Conservation (phyloP, 1,139 yeast genomes). For the Suhomyces yuchorum region DNA sequence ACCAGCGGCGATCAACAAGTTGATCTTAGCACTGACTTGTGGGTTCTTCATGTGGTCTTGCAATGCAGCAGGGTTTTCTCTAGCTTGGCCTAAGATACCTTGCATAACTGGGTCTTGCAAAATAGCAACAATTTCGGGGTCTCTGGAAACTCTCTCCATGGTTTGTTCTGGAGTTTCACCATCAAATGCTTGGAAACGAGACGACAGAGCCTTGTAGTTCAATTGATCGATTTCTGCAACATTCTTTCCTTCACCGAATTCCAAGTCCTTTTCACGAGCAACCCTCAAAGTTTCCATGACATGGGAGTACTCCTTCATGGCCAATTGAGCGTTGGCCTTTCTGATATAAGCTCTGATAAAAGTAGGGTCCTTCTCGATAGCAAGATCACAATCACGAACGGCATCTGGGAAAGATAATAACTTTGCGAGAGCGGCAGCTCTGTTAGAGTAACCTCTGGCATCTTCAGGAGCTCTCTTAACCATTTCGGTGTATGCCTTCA, state of each 20-base stretch:
- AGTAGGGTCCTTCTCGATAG: conserved; percentile 82
- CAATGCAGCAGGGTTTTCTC: conserved; percentile 93
- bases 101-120: conserved; percentile 98
- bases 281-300: conserved; percentile 79
- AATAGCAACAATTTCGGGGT: conserved; percentile 90
- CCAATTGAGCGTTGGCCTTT: conserved; percentile 92
- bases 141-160: conserved; percentile 84
- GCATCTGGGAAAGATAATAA: conserved; percentile 98
- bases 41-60: conserved; percentile 99
- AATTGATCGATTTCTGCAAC: conserved; percentile 80
- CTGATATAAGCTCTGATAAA: conserved; percentile 95
- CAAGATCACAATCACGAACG: conserved; percentile 85
- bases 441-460: conserved; percentile 95
- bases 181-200: conserved; percentile 76
- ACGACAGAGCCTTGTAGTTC: conserved; percentile 72
- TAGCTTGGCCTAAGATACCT: conserved; percentile 91
- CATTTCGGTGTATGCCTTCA: conserved; percentile 93
- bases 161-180: conserved; percentile 97
- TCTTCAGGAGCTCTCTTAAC: conserved; percentile 94
- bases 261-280: conserved; percentile 76
- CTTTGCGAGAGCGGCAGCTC: conserved; percentile 96
- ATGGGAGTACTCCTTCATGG: conserved; percentile 82
- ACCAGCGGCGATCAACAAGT: conserved; percentile 93
- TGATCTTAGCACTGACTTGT: conserved; percentile 84
- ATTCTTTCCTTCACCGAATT: conserved; percentile 57